Percentiles rank a stretch among this genome's conserved stretches.
Evolutionary conservation across 1,284 basidiomycete genomes (phyloP).

Genomic region (Boletus coffeatus): DNA sequence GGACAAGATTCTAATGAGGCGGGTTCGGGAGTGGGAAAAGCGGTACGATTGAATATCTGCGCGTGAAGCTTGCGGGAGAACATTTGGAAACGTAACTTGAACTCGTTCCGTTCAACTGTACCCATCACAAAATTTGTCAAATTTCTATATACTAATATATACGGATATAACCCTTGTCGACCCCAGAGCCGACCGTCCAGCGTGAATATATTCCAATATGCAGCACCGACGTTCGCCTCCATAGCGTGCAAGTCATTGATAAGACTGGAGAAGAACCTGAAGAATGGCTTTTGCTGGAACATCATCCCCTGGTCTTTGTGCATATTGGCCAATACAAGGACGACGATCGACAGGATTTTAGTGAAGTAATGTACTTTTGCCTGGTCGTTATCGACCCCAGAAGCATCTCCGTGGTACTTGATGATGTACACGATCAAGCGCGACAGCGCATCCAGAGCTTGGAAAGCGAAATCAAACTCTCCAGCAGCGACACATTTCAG

Average conservation of each 20-base stretch:
- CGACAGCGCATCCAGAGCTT: conserved; percentile 93
- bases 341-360: conserved; percentile 97
- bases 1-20: too few relatives aligned
- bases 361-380: conserved; percentile 96
- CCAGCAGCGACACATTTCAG: conserved; percentile 79
- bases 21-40: too few relatives aligned
- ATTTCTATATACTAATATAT: too few relatives aligned
- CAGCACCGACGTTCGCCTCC: conserved; percentile 77
- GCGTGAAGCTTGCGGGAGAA: too few relatives aligned
- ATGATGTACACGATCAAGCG: conserved; percentile 96
- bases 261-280: conserved; percentile 96
- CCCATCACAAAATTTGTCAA: too few relatives aligned
- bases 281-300: conserved; percentile 99
- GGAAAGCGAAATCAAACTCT: conserved; percentile 78
- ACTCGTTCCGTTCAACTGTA: too few relatives aligned
- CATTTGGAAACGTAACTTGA: too few relatives aligned
- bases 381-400: conserved; percentile 83
- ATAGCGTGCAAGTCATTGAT: conserved; percentile 88
- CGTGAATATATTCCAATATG: too few relatives aligned
- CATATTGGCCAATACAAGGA: conserved; percentile 90
- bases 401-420: conserved; percentile 97
- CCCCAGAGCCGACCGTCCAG: too few relatives aligned
- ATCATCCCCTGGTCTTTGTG: conserved; percentile 90
- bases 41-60: too few relatives aligned
- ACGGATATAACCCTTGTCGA: too few relatives aligned